Conservation (phyloP, 139 green algal genomes). For the Chlorella sp. region DNA sequence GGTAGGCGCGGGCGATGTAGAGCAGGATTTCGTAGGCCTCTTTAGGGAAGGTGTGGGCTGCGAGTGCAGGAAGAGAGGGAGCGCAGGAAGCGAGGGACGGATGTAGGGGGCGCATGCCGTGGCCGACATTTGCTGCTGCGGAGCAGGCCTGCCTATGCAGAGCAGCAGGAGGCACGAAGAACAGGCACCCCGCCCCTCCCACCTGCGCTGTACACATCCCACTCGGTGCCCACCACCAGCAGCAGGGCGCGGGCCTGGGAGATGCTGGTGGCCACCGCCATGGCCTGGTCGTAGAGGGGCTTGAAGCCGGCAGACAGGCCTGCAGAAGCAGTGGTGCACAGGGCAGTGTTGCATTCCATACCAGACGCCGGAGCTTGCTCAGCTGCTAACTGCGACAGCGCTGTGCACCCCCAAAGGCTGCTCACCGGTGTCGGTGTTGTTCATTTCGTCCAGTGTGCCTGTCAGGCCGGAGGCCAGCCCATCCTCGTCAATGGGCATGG, state of each 20-base stretch:
- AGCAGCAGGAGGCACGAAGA: no score
- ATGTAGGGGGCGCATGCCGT: no score
- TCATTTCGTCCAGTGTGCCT: neutral
- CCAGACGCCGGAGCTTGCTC: no score
- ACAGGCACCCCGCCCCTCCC: neutral
- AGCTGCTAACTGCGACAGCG: neutral
- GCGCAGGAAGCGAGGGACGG: neutral
- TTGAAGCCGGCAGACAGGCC: slow-evolving; percentile 4
- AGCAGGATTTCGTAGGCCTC: slow-evolving; percentile 27
- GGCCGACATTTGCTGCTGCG: no score
- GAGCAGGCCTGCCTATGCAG: no score
- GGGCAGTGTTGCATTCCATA: no score
- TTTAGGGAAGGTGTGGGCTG: slow-evolving; percentile 29
- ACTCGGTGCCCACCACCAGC: slow-evolving; percentile 11
- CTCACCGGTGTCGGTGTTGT: slow-evolving; percentile 8
- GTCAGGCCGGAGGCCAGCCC: slow-evolving; percentile 5
- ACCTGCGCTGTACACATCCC: slow-evolving; percentile 7
- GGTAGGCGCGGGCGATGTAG: slow-evolving; percentile 25
- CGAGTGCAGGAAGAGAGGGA: no score
- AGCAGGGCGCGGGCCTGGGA: slow-evolving; percentile 16
- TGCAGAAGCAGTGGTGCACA: no score
- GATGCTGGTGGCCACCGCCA: neutral
- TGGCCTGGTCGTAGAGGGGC: neutral
- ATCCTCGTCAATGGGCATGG: neutral
- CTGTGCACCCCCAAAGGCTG: neutral